Percentiles rank a stretch among this genome's conserved stretches.
Evolutionary conservation across 768 basidiomycete species (phyloP).

Genomic region (Trametopsis cervina): DNA sequence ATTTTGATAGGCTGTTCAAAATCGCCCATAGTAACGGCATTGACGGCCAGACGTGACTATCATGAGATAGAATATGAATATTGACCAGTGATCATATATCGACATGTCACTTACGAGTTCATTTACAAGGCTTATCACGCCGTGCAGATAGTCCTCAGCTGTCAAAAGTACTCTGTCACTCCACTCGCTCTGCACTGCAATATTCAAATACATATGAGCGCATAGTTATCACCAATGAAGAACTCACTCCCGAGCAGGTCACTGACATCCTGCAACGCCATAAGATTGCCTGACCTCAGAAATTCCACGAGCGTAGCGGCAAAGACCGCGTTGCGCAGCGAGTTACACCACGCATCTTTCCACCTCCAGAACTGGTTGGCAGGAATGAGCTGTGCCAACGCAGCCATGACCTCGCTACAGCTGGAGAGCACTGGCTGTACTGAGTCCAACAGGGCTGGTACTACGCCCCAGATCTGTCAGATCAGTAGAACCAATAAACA

Average conservation of each 20-base stretch:
- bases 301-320: conserved; percentile 61
- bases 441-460: conserved; percentile 50
- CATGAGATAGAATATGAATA: background rate
- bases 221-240: conserved; percentile 2
- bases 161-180: conserved; percentile 54
- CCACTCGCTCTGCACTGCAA: conserved; percentile 63
- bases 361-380: conserved; percentile 75
- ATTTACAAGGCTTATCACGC: conserved; percentile 70
- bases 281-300: conserved; percentile 48
- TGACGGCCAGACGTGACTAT: conserved; percentile 74
- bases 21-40: conserved; percentile 76
- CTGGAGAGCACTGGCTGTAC: conserved; percentile 49
- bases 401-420: conserved; percentile 43
- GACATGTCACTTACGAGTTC: conserved; percentile 53
- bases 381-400: conserved; percentile 56
- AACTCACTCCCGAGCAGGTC: conserved; percentile 62
- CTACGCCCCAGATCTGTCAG: too few species aligned
- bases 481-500: too few species aligned
- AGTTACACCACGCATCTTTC: conserved; percentile 79
- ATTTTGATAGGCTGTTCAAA: conserved; percentile 76
- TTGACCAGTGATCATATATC: background rate
- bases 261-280: conserved; percentile 45
- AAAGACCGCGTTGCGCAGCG: conserved; percentile 61
- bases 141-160: conserved; percentile 79
- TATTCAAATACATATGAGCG: background rate